Conservation (phyloP, 176 grass and related monocot genomes). For the Zea luxurians region DNA sequence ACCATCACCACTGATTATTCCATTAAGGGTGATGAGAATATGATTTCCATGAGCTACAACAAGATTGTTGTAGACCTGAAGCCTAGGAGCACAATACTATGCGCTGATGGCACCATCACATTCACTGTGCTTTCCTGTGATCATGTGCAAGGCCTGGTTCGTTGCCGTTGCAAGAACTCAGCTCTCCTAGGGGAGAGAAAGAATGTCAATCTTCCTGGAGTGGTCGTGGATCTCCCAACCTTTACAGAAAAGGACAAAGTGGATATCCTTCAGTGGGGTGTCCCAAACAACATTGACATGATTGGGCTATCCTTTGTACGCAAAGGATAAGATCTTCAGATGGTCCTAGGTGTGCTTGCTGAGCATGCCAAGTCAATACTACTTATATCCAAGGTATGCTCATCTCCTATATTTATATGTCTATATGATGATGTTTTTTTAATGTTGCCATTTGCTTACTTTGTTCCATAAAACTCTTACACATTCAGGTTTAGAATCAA, state of each 20-base stretch:
- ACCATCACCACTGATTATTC: constrained; percentile 67
- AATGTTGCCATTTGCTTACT: constrained; percentile 25
- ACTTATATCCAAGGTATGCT: constrained; percentile 84
- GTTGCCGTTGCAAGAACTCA: constrained; percentile 73
- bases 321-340: constrained; percentile 80
- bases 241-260: constrained; percentile 86
- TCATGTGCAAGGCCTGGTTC: constrained; percentile 45
- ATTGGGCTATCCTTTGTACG: constrained; percentile 80
- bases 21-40: constrained; percentile 61
- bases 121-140: constrained; percentile 79
- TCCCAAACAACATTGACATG: constrained; percentile 89
- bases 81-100: constrained; percentile 68
- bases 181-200: constrained; percentile 72
- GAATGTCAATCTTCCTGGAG: constrained; percentile 84
- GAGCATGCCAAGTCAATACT: constrained; percentile 70
- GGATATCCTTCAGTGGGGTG: constrained; percentile 77
- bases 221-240: constrained; percentile 81
- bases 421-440: neutral
- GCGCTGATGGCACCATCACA: constrained; percentile 74
- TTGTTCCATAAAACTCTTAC: constrained; percentile 19
- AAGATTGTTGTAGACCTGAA: constrained; percentile 65
- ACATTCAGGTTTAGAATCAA: constrained; percentile 78
- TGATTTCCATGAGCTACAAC: constrained; percentile 84
- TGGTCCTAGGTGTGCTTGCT: constrained; percentile 68
- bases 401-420: neutral